These are phyloP conservation scores for Casuarina equisetifolia DNA, from an alignment of 306 rosid genomes.

Conservation along the genomic window DNA sequence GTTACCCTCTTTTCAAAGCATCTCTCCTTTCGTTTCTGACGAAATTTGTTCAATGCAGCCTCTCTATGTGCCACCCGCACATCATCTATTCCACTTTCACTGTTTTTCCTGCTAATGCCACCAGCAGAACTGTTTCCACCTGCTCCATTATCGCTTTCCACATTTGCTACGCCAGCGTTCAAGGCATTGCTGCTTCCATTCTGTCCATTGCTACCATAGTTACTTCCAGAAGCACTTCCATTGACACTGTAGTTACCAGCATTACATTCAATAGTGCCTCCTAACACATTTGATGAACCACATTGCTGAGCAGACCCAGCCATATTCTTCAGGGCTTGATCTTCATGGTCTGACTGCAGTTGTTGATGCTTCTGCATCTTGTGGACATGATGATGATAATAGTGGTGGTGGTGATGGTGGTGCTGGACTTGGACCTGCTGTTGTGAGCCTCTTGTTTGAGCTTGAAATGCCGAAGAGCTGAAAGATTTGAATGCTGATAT, in stretches of 20 bases:
- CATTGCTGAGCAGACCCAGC: constrained; percentile 38
- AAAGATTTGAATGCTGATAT: constrained; percentile 35
- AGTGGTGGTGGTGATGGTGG: constrained; percentile 44
- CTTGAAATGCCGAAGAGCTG: constrained; percentile 42
- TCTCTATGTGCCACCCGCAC: constrained; percentile 46
- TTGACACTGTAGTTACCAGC: constrained; percentile 34
- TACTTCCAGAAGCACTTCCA: constrained; percentile 46
- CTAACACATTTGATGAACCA: constrained; percentile 40
- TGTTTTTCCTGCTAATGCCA: constrained; percentile 32
- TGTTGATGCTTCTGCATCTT: constrained; percentile 30
- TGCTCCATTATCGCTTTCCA: constrained; percentile 37
- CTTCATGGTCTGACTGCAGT: constrained; percentile 29
- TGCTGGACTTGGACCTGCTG: constrained; percentile 44
- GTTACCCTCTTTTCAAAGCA: constrained; percentile 54
- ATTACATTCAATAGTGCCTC: constrained; percentile 43
- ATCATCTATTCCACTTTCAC: constrained; percentile 45
- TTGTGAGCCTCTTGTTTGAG: constrained; percentile 37
- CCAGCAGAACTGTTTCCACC: constrained; percentile 35
- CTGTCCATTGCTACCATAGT: constrained; percentile 47
- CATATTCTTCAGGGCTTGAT: constrained; percentile 32
- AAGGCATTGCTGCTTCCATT: constrained; percentile 40
- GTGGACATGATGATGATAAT: constrained; percentile 43
- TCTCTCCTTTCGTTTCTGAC: constrained; percentile 51
- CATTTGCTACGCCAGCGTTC: constrained; percentile 32
- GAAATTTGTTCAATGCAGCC: constrained; percentile 43